Conservation (phyloP, 2,329 filamentous ascomycete genomes). For the Remersonia thermophila region DNA sequence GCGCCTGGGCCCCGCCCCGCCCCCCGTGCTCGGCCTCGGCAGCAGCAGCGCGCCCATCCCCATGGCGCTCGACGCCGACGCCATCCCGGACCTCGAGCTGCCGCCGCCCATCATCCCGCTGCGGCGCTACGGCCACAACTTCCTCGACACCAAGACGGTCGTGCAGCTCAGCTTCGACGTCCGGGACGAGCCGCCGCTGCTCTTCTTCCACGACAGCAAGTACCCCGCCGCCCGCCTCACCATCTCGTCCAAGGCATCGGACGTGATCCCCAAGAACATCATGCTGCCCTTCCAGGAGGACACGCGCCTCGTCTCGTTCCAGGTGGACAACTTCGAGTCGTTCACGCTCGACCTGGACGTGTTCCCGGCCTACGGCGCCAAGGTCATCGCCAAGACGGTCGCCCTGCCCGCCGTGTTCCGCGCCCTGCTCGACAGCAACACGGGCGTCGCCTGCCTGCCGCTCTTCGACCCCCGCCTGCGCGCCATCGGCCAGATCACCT, state of each 20-base stretch:
- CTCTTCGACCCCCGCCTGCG: slow-evolving; percentile 85
- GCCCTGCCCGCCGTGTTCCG: slow-evolving; percentile 81
- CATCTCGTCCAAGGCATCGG: slow-evolving; percentile 90
- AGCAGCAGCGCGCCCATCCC: slow-evolving; percentile 41
- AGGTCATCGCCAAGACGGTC: slow-evolving; percentile 92
- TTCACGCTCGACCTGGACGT: slow-evolving; percentile 97
- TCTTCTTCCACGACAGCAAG: slow-evolving; percentile 96
- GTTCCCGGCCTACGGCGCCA: slow-evolving; percentile 92
- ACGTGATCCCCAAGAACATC: slow-evolving; percentile 91
- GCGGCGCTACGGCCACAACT: slow-evolving; percentile 92
- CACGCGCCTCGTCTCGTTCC: slow-evolving; percentile 84
- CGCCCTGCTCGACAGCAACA: slow-evolving; percentile 53
- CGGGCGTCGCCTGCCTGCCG: slow-evolving; percentile 71
- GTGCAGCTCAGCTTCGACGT: slow-evolving; percentile 85
- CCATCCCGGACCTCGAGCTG: slow-evolving; percentile 81
- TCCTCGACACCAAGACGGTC: slow-evolving; percentile 94
- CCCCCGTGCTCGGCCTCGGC: slow-evolving; percentile 19
- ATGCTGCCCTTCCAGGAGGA: slow-evolving; percentile 94
- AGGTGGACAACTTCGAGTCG: slow-evolving; percentile 83
- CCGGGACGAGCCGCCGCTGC: slow-evolving; percentile 58
- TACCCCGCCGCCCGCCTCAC: slow-evolving; percentile 91
- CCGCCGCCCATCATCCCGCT: slow-evolving; percentile 94
- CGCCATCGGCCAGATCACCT: slow-evolving; percentile 85
- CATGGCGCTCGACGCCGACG: slow-evolving; percentile 67
- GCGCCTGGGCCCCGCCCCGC: slow-evolving; percentile 23